Percentiles rank a stretch among this genome's conserved stretches.
phyloP scores from a whole-genome alignment of 2,329 filamentous ascomycete species.

The Trichothecium sympodiale region DNA sequence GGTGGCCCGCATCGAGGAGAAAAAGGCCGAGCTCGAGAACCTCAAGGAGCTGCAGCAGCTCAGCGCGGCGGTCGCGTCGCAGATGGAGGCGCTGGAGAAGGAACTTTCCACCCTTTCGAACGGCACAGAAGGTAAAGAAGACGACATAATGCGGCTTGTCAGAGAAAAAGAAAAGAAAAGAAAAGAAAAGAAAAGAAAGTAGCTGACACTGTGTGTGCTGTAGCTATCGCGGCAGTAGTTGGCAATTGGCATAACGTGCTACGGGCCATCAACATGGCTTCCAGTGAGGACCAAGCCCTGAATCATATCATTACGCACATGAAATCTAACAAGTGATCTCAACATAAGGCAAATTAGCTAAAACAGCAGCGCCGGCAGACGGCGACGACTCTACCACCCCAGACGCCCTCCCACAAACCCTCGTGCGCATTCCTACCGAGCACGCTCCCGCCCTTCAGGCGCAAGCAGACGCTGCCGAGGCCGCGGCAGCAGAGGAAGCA shows the following conservation, averaged over 20 bases:
- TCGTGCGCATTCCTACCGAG: conserved; percentile 76
- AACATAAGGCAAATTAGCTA: conserved; percentile 54
- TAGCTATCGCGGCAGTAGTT: conserved; percentile 74
- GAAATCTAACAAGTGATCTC: conserved; percentile 3
- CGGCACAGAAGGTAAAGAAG: conserved; percentile 60
- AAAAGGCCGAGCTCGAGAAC: conserved; percentile 72
- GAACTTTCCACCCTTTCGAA: conserved; percentile 69
- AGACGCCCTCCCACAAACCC: conserved; percentile 59
- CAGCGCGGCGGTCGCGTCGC: conserved; percentile 64
- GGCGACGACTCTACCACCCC: conserved; percentile 28
- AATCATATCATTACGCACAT: background rate
- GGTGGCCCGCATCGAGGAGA: conserved; percentile 69
- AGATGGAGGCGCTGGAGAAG: conserved; percentile 74
- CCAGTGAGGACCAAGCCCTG: conserved; percentile 39
- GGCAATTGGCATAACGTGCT: conserved; percentile 84
- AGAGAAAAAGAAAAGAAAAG: no score
- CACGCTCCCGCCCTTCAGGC: conserved; percentile 56
- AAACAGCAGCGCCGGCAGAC: conserved; percentile 36
- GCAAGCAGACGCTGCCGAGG: conserved; percentile 41
- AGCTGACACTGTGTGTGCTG: conserved; percentile 12
- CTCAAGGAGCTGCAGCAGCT: conserved; percentile 68
- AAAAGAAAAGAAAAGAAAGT: no score
- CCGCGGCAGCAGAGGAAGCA: conserved; percentile 26
- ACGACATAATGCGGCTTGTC: no score
- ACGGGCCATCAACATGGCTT: conserved; percentile 77